Evolutionary conservation across 2,329 filamentous ascomycete species (phyloP), one percentile per base, ranked within the genome.

Genomic region (Trichophyton benhamiae): DNA sequence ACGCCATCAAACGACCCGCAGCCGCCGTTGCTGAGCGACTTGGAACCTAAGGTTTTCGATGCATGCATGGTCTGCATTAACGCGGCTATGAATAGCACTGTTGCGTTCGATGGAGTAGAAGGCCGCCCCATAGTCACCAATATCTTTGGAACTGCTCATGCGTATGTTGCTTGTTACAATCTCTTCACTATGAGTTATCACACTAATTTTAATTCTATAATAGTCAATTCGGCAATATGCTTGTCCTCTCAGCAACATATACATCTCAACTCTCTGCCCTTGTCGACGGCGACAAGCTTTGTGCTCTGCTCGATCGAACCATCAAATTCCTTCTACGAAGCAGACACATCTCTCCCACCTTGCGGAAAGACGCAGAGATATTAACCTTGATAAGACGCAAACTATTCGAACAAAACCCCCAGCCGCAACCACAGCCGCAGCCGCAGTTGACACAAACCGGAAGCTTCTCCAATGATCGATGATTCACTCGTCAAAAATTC

Each of bases 181-280:
- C 13, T 55, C 60, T 17, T 11, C 20, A 57, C 59, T 36, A 48
- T 38, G 20, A 25, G 8, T 27, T 33, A 17, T 59, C 38, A 75
- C 63, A 48, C 60, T 42, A 61, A 61, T 61, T 22, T 13, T 20
- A 25, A 25, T 53, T 9, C 3, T 13, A 4, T 13, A 38, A 3
- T 65, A 95, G 91, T 4, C 94, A 99, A 89, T 99, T 95, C 78
- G 92, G 94, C 62, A 97, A 97, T 71, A 83, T 96, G 69, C 79
- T 97, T 57, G 89, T 95, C n/a, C 82, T 99, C 2, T 85, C 89
- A 27, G 91, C 92, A 1, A 88, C 87, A 2, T 91, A 85, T 73
- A 82, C 81, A 64, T 88, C 92, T 55, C 80, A 78, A 3, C 80
- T 95, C 1, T 75, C 75, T 3, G 71, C 76, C 3, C 81, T 84